Percentiles rank a stretch among this genome's conserved stretches.
Evolutionary conservation across 1,284 basidiomycete genomes (phyloP).

Genomic region (Bjerkandera adusta): DNA sequence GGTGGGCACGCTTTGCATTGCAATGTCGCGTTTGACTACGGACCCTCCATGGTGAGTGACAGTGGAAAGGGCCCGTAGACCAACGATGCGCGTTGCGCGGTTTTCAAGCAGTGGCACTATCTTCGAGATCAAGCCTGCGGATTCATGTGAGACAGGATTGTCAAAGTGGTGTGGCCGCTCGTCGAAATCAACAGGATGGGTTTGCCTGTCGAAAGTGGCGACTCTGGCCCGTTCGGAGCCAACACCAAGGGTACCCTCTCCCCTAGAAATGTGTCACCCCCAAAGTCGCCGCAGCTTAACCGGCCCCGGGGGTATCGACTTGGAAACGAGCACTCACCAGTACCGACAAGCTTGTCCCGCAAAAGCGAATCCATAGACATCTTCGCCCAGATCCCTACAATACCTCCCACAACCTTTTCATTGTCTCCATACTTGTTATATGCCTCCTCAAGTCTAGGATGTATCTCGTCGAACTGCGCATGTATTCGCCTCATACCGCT

Average conservation of each 20-base stretch:
- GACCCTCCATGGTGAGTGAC: constrained; percentile 62
- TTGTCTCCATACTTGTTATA: constrained; percentile 23
- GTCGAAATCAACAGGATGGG: too few relatives aligned
- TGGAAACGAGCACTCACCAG: constrained; percentile 37
- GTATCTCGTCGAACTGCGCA: constrained; percentile 49
- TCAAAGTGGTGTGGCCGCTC: too few relatives aligned
- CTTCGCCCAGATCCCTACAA: constrained; percentile 59
- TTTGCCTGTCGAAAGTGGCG: too few relatives aligned
- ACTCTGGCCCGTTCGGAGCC: too few relatives aligned
- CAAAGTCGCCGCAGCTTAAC: too few relatives aligned
- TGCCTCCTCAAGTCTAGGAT: constrained; percentile 41
- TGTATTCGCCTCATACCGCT: constrained; percentile 63
- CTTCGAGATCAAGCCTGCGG: constrained; percentile 49
- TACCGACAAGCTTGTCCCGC: constrained; percentile 52
- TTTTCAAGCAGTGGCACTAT: constrained; percentile 50
- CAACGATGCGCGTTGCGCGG: constrained; percentile 46
- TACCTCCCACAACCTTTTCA: constrained; percentile 40
- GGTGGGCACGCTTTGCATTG: constrained; percentile 31
- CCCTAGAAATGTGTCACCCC: too few relatives aligned
- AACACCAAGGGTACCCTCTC: too few relatives aligned
- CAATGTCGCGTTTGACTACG: constrained; percentile 48
- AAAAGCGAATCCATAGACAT: constrained; percentile 61
- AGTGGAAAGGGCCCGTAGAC: constrained; percentile 51
- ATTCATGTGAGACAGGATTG: not conserved
- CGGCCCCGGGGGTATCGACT: too few relatives aligned